Conservation (phyloP, 2,329 filamentous ascomycete genomes). For the Colletotrichum cordylinicola region DNA sequence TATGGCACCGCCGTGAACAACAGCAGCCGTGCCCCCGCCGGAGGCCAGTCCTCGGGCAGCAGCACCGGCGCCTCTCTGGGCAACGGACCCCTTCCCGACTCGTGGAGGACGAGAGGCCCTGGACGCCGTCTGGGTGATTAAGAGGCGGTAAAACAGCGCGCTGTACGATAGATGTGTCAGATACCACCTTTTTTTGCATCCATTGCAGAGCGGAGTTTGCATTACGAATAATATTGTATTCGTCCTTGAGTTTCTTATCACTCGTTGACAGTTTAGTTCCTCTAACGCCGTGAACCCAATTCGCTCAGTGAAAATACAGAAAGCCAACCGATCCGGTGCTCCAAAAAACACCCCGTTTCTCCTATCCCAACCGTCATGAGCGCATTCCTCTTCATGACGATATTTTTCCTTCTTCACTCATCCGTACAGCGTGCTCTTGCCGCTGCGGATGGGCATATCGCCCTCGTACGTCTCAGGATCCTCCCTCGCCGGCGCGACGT, state of each 20-base stretch:
- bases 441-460: conserved; percentile 38
- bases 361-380: too few species aligned
- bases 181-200: neutral
- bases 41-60: conserved; percentile 38
- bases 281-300: neutral
- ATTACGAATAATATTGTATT: conserved; percentile 22
- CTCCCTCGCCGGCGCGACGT: neutral
- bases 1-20: conserved; percentile 66
- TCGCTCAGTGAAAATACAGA: neutral
- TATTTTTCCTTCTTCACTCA: conserved; percentile 18
- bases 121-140: conserved; percentile 65
- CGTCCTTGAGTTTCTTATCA: neutral
- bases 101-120: conserved; percentile 68
- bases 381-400: neutral
- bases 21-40: conserved; percentile 34
- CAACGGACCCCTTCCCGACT: conserved; percentile 61
- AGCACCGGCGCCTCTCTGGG: conserved; percentile 45
- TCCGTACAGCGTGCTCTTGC: conserved; percentile 42
- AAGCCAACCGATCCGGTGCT: too few species aligned
- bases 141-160: neutral
- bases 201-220: neutral
- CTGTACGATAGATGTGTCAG: neutral
- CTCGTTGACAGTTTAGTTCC: neutral
- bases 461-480: conserved; percentile 13
- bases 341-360: too few species aligned